These are phyloP conservation scores for Colletotrichum phormii DNA, from an alignment of 2,329 filamentous ascomycete genomes.

Conservation along the genomic window DNA sequence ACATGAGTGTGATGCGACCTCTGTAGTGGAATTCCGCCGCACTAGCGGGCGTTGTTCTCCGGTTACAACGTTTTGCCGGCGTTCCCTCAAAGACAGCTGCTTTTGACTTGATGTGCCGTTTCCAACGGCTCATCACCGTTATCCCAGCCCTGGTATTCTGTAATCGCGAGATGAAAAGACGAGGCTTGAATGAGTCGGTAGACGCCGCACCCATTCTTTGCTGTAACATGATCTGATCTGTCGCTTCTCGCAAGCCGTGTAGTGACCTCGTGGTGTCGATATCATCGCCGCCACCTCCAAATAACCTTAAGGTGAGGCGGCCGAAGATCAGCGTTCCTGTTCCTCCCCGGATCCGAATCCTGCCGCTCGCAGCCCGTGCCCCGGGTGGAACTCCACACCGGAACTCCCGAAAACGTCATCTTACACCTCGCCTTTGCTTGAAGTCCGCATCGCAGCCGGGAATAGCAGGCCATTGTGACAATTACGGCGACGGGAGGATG, in stretches of 20 bases:
- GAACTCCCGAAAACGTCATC: not conserved
- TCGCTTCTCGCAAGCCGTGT: not conserved
- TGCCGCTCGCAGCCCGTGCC: conserved; percentile 5
- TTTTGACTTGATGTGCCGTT: not conserved
- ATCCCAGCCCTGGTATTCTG: not conserved
- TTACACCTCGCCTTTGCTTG: not conserved
- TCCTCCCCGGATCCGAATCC: conserved; percentile 25
- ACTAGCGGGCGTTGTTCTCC: conserved; percentile 11
- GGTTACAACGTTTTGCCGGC: conserved; percentile 16
- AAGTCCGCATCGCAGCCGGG: not conserved
- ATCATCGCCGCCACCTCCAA: not conserved
- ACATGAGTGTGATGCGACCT: not conserved
- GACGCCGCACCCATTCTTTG: not conserved
- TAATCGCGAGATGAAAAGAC: not conserved
- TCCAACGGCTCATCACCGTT: not conserved
- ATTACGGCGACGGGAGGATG: not conserved
- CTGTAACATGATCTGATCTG: not conserved
- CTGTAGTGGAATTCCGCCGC: conserved; percentile 29
- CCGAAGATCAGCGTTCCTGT: conserved; percentile 10
- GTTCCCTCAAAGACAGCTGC: not conserved
- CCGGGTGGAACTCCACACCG: conserved; percentile 30
- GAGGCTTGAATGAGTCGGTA: not conserved
- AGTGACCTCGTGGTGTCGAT: not conserved
- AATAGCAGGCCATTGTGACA: conserved; percentile 2
- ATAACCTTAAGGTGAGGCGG: conserved; percentile 1